Conservation (phyloP, 495 filamentous ascomycete genomes). For the Daldinia grandis region DNA sequence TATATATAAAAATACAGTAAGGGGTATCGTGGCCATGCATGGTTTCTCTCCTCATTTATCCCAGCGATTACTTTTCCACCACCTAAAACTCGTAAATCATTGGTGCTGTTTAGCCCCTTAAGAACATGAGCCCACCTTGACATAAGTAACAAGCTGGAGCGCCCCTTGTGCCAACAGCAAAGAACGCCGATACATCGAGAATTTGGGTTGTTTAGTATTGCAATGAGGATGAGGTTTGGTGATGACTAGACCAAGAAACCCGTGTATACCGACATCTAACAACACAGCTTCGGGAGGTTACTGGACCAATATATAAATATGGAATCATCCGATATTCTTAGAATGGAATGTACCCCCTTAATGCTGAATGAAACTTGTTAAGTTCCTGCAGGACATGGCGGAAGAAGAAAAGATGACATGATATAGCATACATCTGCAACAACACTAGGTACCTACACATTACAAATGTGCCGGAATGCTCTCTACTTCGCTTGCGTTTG, state of each 20-base stretch:
- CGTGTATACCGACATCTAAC: not conserved
- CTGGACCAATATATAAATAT: not conserved
- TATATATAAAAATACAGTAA: not conserved
- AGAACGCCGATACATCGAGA: not conserved
- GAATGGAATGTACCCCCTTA: not conserved
- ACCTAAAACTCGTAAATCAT: not conserved
- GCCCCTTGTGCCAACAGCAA: not conserved
- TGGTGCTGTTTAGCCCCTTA: not conserved
- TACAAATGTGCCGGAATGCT: constrained; percentile 41
- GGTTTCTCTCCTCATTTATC: not conserved
- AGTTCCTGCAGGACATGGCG: not conserved
- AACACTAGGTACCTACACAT: not conserved
- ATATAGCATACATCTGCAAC: not conserved
- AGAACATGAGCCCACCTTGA: not conserved
- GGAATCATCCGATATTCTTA: not conserved
- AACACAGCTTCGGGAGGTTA: not conserved
- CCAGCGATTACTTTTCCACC: not conserved
- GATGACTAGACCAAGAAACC: not conserved
- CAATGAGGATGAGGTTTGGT: not conserved
- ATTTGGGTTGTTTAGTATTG: not conserved
- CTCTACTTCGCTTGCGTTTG: constrained; percentile 42
- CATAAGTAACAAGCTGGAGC: not conserved
- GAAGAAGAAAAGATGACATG: not conserved
- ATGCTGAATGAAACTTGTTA: not conserved
- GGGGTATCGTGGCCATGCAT: not conserved